Conservation (phyloP, 2,329 filamentous ascomycete species). For the Botrytis cinerea region DNA sequence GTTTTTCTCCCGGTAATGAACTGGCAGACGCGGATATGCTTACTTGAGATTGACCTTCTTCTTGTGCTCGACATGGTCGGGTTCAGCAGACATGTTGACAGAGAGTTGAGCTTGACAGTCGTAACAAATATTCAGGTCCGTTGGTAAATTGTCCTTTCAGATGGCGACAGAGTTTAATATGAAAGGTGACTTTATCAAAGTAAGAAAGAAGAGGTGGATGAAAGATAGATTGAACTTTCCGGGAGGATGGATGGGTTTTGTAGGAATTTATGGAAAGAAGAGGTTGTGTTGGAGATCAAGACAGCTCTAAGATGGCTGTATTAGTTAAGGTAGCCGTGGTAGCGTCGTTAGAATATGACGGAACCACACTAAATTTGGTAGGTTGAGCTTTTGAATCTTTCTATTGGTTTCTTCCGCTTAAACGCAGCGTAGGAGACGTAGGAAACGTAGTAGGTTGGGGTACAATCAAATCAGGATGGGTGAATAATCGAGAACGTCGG, state of each 20-base stretch:
- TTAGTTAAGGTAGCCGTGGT: slow-evolving; percentile 8
- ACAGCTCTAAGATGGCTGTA: slow-evolving; percentile 14
- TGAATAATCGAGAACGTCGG: background rate
- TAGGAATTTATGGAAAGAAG: background rate
- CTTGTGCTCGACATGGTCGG: slow-evolving; percentile 65
- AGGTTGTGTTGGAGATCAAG: slow-evolving; percentile 23
- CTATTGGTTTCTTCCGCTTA: slow-evolving; percentile 25
- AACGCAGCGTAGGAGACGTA: background rate
- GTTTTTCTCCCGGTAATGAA: slow-evolving; percentile 14
- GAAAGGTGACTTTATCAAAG: background rate
- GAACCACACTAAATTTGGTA: slow-evolving; percentile 19
- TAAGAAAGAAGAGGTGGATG: slow-evolving; percentile 2
- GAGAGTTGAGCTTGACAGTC: slow-evolving; percentile 16
- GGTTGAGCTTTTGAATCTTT: slow-evolving; percentile 4
- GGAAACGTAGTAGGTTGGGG: background rate
- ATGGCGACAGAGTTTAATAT: slow-evolving; percentile 2
- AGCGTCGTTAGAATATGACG: slow-evolving; percentile 25
- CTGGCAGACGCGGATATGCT: slow-evolving; percentile 42
- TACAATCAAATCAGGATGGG: background rate
- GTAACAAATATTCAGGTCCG: slow-evolving; percentile 1
- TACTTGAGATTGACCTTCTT: slow-evolving; percentile 84
- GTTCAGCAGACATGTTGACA: slow-evolving; percentile 73
- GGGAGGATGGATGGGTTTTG: background rate
- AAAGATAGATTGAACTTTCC: slow-evolving; percentile 1
- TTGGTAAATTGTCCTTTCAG: background rate